These are phyloP conservation scores for Diplocarpon rosae DNA, from an alignment of 2,329 filamentous ascomycete species.

Conservation along the genomic window DNA sequence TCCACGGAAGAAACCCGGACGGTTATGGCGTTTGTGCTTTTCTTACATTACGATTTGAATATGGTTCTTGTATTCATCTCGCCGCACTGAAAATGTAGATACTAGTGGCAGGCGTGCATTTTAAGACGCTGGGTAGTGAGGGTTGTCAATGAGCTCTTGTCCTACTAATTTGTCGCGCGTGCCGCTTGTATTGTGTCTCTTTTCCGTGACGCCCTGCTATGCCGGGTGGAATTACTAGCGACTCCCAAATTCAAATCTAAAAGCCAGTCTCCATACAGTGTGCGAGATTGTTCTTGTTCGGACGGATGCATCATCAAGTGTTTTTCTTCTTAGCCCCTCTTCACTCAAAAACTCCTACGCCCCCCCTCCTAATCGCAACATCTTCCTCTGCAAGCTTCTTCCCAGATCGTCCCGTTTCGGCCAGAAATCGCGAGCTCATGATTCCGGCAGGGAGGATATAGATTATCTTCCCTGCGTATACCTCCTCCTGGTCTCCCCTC, in stretches of 20 bases:
- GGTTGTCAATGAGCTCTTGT: too few relatives aligned
- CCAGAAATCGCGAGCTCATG: conserved; percentile 45
- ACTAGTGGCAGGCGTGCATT: too few relatives aligned
- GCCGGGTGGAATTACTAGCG: too few relatives aligned
- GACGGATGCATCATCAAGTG: too few relatives aligned
- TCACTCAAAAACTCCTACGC: conserved; percentile 28
- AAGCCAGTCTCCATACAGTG: not conserved
- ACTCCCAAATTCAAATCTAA: not conserved
- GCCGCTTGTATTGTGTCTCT: too few relatives aligned
- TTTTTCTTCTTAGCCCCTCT: conserved; percentile 8
- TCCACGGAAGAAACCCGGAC: not conserved
- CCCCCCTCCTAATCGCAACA: conserved; percentile 18
- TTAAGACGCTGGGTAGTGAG: too few relatives aligned
- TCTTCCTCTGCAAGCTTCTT: conserved; percentile 27
- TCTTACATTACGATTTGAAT: not conserved
- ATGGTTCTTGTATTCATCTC: not conserved
- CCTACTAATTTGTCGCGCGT: too few relatives aligned
- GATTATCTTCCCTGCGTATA: conserved; percentile 33
- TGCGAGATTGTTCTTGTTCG: not conserved
- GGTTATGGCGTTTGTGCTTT: too few relatives aligned
- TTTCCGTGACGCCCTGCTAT: too few relatives aligned
- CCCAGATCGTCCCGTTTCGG: conserved; percentile 19
- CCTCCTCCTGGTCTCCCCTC: conserved; percentile 21
- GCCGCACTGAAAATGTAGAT: too few relatives aligned
- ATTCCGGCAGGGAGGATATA: conserved; percentile 52